Percentiles rank a stretch among this genome's conserved stretches.
phyloP scores from a whole-genome alignment of 768 basidiomycete species.

The Macrolepiota albuminosa region DNA sequence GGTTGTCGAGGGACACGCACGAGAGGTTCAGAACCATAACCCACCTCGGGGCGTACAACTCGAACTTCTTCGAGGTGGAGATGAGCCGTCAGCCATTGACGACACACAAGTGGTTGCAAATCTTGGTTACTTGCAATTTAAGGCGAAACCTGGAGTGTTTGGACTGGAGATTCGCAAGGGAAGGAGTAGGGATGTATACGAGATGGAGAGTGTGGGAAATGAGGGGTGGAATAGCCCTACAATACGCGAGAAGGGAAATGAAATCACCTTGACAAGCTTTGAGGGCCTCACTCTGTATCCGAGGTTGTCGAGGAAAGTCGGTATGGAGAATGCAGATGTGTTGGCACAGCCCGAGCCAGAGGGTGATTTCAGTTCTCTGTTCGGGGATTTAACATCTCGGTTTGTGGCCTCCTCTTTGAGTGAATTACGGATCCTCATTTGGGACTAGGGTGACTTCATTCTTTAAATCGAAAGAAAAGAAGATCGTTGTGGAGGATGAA shows the following conservation, averaged over 20 bases:
- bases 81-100: conserved; percentile 48
- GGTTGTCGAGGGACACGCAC: conserved; percentile 91
- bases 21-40: conserved; percentile 56
- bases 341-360: conserved; percentile 43
- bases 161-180: conserved; percentile 79
- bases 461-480: conserved; percentile 29
- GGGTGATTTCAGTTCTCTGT: conserved; percentile 29
- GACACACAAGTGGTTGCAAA: conserved; percentile 95
- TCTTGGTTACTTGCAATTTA: conserved; percentile 94
- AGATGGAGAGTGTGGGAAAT: conserved; percentile 81
- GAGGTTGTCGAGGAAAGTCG: conserved; percentile 58
- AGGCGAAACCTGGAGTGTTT: conserved; percentile 87
- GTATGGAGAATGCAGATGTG: conserved; percentile 82
- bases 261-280: conserved; percentile 82
- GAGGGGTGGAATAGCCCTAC: conserved; percentile 83
- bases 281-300: conserved; percentile 90
- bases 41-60: conserved; percentile 92
- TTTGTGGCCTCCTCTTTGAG: conserved; percentile 23
- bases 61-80: conserved; percentile 51
- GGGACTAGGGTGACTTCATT: conserved; percentile 39
- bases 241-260: conserved; percentile 63
- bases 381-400: conserved; percentile 50
- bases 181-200: conserved; percentile 73
- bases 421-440: neutral
- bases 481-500: conserved; percentile 34